Evolutionary conservation across 495 filamentous ascomycete species (phyloP).

Genomic region (Filosporella fistucella): DNA sequence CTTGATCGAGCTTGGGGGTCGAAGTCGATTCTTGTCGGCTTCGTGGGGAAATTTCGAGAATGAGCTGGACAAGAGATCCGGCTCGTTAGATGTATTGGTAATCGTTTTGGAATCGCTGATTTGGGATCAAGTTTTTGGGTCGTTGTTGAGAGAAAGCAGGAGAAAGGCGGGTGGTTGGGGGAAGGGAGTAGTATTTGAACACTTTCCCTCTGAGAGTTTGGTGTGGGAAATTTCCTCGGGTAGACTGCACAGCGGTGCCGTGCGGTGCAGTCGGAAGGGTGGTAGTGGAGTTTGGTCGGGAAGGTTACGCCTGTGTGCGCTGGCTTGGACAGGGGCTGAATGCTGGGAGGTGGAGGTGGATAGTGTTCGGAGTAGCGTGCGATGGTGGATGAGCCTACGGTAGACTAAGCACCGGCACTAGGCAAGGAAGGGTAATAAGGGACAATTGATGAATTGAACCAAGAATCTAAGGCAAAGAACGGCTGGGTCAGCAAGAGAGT

Average conservation of each 20-base stretch:
- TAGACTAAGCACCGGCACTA: too few relatives aligned
- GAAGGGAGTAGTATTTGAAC: slow-evolving; percentile 3
- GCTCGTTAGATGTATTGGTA: slow-evolving; percentile 18
- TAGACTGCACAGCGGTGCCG: neutral
- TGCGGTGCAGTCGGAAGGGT: neutral
- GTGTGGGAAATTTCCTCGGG: slow-evolving; percentile 8
- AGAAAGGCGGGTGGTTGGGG: slow-evolving; percentile 7
- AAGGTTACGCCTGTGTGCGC: neutral
- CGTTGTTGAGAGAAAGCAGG: neutral
- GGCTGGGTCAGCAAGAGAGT: too few relatives aligned
- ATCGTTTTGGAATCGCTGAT: slow-evolving; percentile 13
- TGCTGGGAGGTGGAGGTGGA: neutral
- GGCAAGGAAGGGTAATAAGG: neutral
- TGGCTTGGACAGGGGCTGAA: slow-evolving; percentile 4
- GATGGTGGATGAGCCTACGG: too few relatives aligned
- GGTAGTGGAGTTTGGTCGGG: neutral
- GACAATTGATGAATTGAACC: too few relatives aligned
- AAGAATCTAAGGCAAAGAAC: too few relatives aligned
- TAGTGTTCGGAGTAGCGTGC: too few relatives aligned
- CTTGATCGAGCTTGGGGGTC: slow-evolving; percentile 5
- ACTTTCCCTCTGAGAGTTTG: neutral
- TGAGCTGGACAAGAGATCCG: slow-evolving; percentile 20
- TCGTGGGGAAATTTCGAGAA: slow-evolving; percentile 19
- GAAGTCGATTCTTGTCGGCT: slow-evolving; percentile 21
- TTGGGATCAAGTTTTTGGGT: slow-evolving; percentile 3